Percentiles rank a stretch among this genome's conserved stretches.
These are phyloP conservation scores for Globisporangium irregulare DNA, from an alignment of 352 stramenopile species.

Conservation along the genomic window DNA sequence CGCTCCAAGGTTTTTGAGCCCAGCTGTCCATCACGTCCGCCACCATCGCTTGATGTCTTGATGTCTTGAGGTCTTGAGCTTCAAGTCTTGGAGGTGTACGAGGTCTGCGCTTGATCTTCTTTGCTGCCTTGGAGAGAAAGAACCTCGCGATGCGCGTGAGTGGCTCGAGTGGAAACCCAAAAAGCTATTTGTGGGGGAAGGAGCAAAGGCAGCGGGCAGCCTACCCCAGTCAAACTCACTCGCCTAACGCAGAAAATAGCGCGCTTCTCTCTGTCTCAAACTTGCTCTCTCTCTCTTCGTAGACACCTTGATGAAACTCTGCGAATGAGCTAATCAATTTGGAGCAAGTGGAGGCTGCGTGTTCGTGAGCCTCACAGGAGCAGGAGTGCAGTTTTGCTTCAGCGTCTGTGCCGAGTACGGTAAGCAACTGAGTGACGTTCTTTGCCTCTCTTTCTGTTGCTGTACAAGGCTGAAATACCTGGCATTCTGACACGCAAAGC, in stretches of 20 bases:
- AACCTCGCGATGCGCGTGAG: not conserved
- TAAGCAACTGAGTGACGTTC: not conserved
- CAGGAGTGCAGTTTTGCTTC: not conserved
- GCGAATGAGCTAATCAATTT: not conserved
- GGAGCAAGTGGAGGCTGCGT: not conserved
- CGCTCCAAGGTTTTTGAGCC: constrained; percentile 57
- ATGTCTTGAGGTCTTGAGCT: not conserved
- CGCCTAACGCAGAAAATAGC: not conserved
- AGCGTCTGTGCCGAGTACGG: constrained; percentile 5
- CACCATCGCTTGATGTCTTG: constrained; percentile 17
- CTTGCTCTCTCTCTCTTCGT: not conserved
- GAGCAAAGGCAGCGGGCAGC: not conserved
- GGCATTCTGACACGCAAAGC: constrained; percentile 8
- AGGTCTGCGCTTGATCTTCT: not conserved
- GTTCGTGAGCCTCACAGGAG: not conserved
- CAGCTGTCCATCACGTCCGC: constrained; percentile 50
- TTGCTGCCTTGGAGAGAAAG: not conserved
- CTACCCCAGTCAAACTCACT: not conserved
- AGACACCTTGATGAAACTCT: not conserved
- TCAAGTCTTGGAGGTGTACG: not conserved
- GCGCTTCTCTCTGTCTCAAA: not conserved
- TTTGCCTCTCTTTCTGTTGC: not conserved
- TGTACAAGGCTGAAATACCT: not conserved
- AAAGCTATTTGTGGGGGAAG: constrained; percentile 7
- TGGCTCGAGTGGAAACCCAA: constrained; percentile 4